A percentile compares a stretch with the other conserved stretches of the same genome.
These are phyloP conservation scores for Kwoniella heveanensis DNA, from an alignment of 768 basidiomycete species.

Conservation along the genomic window DNA sequence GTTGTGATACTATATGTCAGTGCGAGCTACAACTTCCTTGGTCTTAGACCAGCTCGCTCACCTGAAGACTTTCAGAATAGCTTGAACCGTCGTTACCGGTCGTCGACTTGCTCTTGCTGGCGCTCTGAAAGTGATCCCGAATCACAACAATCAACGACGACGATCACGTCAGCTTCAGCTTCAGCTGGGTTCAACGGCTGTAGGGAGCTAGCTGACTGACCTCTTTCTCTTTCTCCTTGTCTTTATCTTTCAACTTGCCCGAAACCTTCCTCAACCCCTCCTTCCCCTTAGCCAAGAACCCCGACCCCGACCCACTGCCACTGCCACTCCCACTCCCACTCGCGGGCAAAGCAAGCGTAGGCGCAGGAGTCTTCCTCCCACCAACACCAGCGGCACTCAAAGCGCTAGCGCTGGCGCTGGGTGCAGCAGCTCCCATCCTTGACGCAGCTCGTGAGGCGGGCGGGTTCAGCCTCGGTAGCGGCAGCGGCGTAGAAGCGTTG, in stretches of 20 bases:
- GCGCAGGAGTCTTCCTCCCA: neutral
- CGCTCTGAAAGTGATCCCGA: neutral
- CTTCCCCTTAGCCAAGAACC: conserved; percentile 42
- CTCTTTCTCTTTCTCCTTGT: conserved; percentile 23
- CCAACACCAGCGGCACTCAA: conserved; percentile 3
- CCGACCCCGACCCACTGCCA: neutral
- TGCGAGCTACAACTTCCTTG: neutral
- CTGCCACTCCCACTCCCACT: neutral
- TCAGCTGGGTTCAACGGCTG: too few species aligned
- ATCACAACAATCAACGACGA: too few species aligned
- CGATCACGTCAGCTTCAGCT: conserved; percentile 16
- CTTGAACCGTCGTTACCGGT: neutral
- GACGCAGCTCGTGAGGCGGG: too few species aligned
- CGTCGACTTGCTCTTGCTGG: conserved; percentile 2
- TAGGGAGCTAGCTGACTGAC: conserved; percentile 2
- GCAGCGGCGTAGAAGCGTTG: neutral
- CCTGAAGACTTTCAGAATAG: conserved; percentile 33
- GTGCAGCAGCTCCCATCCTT: too few species aligned
- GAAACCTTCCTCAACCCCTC: conserved; percentile 46
- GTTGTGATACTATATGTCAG: neutral
- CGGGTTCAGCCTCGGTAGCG: neutral
- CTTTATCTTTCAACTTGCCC: conserved; percentile 42
- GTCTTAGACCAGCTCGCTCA: too few species aligned
- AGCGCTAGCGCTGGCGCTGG: too few species aligned
- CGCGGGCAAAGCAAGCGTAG: too few species aligned